A percentile compares a stretch with the other conserved stretches of the same genome.
phyloP scores from a whole-genome alignment of 495 filamentous ascomycete genomes.

The Aspergillus incahuasiensis region DNA sequence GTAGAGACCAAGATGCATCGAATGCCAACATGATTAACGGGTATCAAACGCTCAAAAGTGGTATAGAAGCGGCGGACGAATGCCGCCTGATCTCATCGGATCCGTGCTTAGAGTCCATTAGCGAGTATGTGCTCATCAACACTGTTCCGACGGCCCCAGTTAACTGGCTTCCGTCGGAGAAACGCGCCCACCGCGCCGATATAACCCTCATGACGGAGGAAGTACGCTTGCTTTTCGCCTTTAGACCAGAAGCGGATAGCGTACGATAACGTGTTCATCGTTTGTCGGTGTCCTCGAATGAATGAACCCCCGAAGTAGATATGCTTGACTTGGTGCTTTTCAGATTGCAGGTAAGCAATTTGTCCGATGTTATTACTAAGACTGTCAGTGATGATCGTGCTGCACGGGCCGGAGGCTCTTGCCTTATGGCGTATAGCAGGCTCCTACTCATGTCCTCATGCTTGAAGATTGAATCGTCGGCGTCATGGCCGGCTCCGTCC shows the following conservation, averaged over 20 bases:
- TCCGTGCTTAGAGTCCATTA: slow-evolving; percentile 13
- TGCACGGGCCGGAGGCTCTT: slow-evolving; percentile 10
- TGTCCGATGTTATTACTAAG: slow-evolving; percentile 93
- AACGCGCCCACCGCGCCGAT: slow-evolving; percentile 96
- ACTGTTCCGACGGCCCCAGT: slow-evolving; percentile 86
- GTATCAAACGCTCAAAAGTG: slow-evolving; percentile 19
- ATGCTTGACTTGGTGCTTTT: slow-evolving; percentile 81
- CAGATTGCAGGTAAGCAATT: slow-evolving; percentile 91
- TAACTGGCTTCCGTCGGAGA: slow-evolving; percentile 79
- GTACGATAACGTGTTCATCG: slow-evolving; percentile 93
- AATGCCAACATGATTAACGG: slow-evolving; percentile 16
- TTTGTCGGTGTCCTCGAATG: slow-evolving; percentile 93
- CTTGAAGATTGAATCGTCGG: slow-evolving; percentile 43
- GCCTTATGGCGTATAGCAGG: slow-evolving; percentile 79
- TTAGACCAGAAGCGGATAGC: slow-evolving; percentile 97
- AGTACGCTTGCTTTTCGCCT: slow-evolving; percentile 91
- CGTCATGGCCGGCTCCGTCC: slow-evolving; percentile 37
- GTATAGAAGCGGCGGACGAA: neutral
- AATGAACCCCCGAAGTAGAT: slow-evolving; percentile 98
- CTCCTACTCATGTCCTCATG: slow-evolving; percentile 64
- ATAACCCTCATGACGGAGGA: slow-evolving; percentile 93
- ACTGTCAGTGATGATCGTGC: slow-evolving; percentile 16
- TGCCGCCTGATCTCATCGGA: neutral
- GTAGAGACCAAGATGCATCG: slow-evolving; percentile 10
- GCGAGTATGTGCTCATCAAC: slow-evolving; percentile 44